Evolutionary conservation across 306 rosid species (phyloP).

Genomic region (Fragaria vesca): DNA sequence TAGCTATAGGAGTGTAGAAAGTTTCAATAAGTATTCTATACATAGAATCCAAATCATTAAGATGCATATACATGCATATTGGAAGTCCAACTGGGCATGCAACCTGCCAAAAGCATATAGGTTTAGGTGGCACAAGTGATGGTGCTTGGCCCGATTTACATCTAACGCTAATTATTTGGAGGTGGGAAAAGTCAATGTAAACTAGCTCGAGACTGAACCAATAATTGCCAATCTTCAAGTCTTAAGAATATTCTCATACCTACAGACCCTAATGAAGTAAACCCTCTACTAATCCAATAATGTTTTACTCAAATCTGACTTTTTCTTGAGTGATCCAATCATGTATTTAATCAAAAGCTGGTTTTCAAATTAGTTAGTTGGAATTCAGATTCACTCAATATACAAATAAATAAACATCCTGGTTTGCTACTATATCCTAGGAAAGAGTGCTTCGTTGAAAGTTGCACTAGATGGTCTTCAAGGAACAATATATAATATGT

Average conservation of each 20-base stretch:
- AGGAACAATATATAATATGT: background rate
- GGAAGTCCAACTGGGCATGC: background rate
- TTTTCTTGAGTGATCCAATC: background rate
- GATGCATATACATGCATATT: conserved; percentile 8
- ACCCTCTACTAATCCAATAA: background rate
- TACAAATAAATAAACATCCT: background rate
- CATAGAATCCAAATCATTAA: background rate
- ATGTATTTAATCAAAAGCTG: background rate
- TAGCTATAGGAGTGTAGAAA: background rate
- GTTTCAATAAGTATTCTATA: background rate
- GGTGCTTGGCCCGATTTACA: background rate
- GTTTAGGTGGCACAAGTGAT: background rate
- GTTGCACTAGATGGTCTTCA: background rate
- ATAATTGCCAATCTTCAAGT: background rate
- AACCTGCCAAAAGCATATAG: background rate
- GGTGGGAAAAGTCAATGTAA: background rate
- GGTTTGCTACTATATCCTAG: background rate
- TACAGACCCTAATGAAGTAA: background rate
- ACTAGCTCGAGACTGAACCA: background rate
- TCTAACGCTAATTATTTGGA: conserved; percentile 2
- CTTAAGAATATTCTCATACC: background rate
- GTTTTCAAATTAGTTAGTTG: background rate
- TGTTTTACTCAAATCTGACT: background rate
- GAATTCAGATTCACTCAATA: background rate
- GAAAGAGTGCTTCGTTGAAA: background rate